Percentiles rank a stretch among this genome's conserved stretches.
Evolutionary conservation across 345 rosid genomes (phyloP).

Genomic region (Dimocarpus longan): DNA sequence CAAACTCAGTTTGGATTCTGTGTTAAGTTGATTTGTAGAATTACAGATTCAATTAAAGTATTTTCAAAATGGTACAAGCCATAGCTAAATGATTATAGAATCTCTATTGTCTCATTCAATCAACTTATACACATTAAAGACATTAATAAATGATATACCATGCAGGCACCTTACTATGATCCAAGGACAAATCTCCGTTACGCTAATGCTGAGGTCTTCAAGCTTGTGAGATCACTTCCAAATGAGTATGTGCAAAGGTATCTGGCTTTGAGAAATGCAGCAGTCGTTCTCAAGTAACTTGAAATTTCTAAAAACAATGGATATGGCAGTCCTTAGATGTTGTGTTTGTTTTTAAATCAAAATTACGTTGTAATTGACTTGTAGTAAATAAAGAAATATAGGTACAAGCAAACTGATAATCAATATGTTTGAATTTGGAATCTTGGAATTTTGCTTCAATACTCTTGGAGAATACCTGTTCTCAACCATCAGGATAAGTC

Average conservation of each 20-base stretch:
- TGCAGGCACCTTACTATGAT: constrained; percentile 84
- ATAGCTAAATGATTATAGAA: not conserved
- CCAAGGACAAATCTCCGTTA: constrained; percentile 85
- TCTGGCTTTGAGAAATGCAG: constrained; percentile 81
- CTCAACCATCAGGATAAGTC: no score
- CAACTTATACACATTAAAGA: not conserved
- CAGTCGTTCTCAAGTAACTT: constrained; percentile 68
- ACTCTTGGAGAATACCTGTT: no score
- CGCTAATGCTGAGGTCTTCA: constrained; percentile 79
- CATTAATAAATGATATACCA: not conserved
- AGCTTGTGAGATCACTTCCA: constrained; percentile 80
- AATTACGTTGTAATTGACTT: not conserved
- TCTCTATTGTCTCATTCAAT: not conserved
- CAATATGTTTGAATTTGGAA: no score
- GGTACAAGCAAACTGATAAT: no score
- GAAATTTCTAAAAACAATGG: not conserved
- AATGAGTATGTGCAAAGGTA: constrained; percentile 83
- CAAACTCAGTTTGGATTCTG: not conserved
- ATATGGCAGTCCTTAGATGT: not conserved
- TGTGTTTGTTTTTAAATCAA: not conserved
- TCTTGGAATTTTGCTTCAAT: no score
- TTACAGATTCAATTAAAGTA: not conserved
- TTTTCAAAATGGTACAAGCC: not conserved
- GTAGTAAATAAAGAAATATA: no score
- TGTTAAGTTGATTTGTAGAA: not conserved